Conservation (phyloP, 441 rosid genomes). For the Hypseocharis bilobata region DNA sequence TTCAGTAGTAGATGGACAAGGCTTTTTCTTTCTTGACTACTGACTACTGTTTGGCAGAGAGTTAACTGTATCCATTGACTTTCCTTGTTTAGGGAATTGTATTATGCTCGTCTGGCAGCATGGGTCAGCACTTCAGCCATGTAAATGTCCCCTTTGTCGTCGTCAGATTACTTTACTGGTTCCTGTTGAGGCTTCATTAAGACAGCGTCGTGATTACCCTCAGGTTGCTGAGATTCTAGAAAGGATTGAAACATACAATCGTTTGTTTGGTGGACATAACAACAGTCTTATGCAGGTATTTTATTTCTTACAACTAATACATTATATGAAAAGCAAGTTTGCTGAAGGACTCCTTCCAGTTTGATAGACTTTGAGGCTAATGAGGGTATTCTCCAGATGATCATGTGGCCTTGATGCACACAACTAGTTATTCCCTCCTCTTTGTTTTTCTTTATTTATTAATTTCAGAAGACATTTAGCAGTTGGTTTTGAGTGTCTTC, state of each 20-base stretch:
- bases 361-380: no score
- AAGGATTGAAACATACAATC: conserved; percentile 57
- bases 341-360: not conserved
- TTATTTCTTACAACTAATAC: not conserved
- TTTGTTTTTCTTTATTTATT: no score
- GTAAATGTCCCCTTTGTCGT: conserved; percentile 81
- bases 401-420: no score
- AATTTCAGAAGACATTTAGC: no score
- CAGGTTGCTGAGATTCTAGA: conserved; percentile 39
- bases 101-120: conserved; percentile 81
- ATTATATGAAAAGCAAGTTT: not conserved
- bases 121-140: conserved; percentile 59
- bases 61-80: not conserved
- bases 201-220: conserved; percentile 32
- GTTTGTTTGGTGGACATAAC: conserved; percentile 45
- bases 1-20: not conserved
- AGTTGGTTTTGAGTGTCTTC: not conserved
- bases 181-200: conserved; percentile 47
- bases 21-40: not conserved
- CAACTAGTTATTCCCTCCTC: no score
- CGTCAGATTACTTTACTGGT: conserved; percentile 65
- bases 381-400: no score
- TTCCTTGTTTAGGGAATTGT: conserved; percentile 43
- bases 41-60: not conserved
- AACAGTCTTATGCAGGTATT: conserved; percentile 54